These are phyloP conservation scores for Cutaneotrichosporon mucoides DNA, from an alignment of 1,284 basidiomycete species.

Conservation along the genomic window DNA sequence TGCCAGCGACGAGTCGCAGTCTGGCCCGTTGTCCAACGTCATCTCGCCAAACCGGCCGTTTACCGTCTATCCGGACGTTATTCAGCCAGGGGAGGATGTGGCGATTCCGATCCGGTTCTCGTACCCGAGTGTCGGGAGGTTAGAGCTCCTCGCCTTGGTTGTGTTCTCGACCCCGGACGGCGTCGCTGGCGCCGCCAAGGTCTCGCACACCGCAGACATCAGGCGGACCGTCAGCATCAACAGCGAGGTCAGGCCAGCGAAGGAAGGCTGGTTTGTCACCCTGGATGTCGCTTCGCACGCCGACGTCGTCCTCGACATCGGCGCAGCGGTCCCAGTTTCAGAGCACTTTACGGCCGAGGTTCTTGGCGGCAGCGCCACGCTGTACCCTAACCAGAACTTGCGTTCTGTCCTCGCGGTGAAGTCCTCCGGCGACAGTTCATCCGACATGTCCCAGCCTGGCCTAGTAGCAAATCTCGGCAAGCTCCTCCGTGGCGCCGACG, in stretches of 20 bases:
- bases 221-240: constrained; percentile 11
- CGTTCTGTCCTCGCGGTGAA: constrained; percentile 17
- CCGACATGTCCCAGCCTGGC: constrained; percentile 23
- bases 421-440: not conserved
- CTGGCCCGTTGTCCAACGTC: constrained; percentile 23
- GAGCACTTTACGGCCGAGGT: constrained; percentile 9
- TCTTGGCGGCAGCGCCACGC: not conserved
- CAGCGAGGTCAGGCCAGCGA: constrained; percentile 3
- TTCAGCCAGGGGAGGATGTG: constrained; percentile 26
- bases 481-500: constrained; percentile 22
- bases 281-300: constrained; percentile 15
- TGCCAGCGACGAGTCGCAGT: not conserved
- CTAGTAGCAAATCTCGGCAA: constrained; percentile 28
- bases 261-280: constrained; percentile 10
- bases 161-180: constrained; percentile 23
- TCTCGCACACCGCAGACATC: constrained; percentile 21
- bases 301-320: constrained; percentile 7
- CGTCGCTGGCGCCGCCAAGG: constrained; percentile 12
- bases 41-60: constrained; percentile 21
- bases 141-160: constrained; percentile 29
- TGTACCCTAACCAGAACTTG: constrained; percentile 35
- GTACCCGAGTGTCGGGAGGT: constrained; percentile 12
- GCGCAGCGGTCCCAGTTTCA: not conserved
- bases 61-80: constrained; percentile 11
- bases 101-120: constrained; percentile 26